Evolutionary conservation across 2,329 filamentous ascomycete species (phyloP), one percentile per base, ranked within the genome.

Genomic region (Pezicula carpinea): DNA sequence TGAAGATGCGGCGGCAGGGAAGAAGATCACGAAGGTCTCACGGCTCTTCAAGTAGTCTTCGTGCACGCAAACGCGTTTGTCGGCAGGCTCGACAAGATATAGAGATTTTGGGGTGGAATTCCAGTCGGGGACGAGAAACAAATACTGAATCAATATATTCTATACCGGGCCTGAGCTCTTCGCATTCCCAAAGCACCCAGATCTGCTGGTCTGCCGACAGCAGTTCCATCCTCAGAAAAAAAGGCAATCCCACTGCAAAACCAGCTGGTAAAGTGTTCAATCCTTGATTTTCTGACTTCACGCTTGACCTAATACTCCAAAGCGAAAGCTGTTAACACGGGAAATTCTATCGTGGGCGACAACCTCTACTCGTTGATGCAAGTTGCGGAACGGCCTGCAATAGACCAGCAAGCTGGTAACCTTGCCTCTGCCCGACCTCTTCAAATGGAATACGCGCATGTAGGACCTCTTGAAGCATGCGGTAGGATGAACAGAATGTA

Each of bases 41-140:
- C 14, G 36, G 50, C 21, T 38, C 48, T n/a, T 34, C 42, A 10
- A 36, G 26, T 14, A 26, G n/a, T 34, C 32, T 41, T 45, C 39
- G 46, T 23, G 49, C 51, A 22, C 51, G 53, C 15, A 54, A 46
- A 41, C 49, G 51, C 22, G 51, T 46, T 44, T 53, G 43, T 34
- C 44, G 43, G 14, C 49, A 52, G 23, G 52, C 51, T 19, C 55
- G 41, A 33, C 51, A 57, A n/a, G 35, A 54, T 23, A 53, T 54
- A 47, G 42, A 56, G 46, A 43, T 51, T 21, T 59, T 57, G 50
- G 54, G 56, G 17, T 55, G 54, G 51, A 45, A 52, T 38, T 51
- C 50, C 10, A 29, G 13, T 6, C 43, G 43, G 4, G 35, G 15
- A 17, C 13, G 34, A 19, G 15, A 38, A 6, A 26, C 23, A 26